Evolutionary conservation across 331 rosid genomes (phyloP), one percentile per base, ranked within the genome.

Genomic region (Malus hybrid): DNA sequence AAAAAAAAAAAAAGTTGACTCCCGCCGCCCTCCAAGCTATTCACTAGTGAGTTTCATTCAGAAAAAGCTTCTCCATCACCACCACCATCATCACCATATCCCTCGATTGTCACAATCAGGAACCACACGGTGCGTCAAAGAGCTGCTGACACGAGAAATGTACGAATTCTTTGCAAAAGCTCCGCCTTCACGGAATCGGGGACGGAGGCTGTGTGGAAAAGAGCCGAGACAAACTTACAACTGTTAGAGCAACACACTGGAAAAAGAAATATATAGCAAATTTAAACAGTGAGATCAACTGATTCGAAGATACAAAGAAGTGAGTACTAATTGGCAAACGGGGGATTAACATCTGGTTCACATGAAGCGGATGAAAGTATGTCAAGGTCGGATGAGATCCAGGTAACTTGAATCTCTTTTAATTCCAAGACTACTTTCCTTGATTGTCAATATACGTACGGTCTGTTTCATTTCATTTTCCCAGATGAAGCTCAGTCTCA

Each of bases 171-270:
- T 77, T 91, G 91, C 88, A 89, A 80, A 61, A 91, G 85, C 81
- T 91, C 97, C 0, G 97, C 90, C 81, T 91, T 91, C 46, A 89
- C 18, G 14, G 96, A 85, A 84, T 89, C 96, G 1, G 97, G 97
- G 76, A 91, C 66, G 9, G 96, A 89, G 56, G 96, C 97, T 91
- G 93, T 85, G 52, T 67, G 59, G 39, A 13, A 63, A 55, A 75
- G 19, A 14, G 24, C 31, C 11, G 67, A 19, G 22, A 36, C 44
- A 42, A 18, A 31, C 59, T 22, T 16, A 62, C 36, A 39, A 6
- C 5, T n/a, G 73, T 65, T 56, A 63, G 34, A 57, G 56, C 55
- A 39, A 42, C 11, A 61, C 69, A 27, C 10, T 6, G 77, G 13
- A 42, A 27, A 28, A 16, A 18, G 19, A 18, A 73, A 73, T 39